Evolutionary conservation across 2,329 filamentous ascomycete species (phyloP).

Genomic region (Talaromyces amestolkiae): DNA sequence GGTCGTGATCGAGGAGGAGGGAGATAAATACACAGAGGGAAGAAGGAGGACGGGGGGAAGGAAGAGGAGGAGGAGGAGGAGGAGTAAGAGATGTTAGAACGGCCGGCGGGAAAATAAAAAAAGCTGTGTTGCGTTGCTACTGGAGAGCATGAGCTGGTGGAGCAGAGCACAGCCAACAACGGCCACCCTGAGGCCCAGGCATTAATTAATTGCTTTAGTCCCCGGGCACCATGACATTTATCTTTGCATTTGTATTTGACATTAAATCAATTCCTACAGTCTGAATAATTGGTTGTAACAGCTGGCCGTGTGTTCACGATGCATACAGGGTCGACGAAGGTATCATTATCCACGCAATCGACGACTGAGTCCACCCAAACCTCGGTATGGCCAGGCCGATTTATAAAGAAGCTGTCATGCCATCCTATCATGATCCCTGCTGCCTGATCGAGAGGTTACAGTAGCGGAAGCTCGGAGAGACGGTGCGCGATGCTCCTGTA

Average conservation of each 20-base stretch:
- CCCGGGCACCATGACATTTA: not conserved
- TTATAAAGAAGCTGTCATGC: not conserved
- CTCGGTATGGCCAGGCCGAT: not conserved
- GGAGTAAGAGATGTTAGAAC: conserved; percentile 18
- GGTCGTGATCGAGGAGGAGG: conserved; percentile 18
- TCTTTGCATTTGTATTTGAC: not conserved
- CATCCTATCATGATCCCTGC: conserved; percentile 12
- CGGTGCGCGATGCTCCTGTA: not conserved
- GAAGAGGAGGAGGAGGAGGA: conserved; percentile 18
- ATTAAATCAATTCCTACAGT: not conserved
- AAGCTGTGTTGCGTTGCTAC: conserved; percentile 20
- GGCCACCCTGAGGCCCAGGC: conserved; percentile 7
- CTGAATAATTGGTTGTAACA: not conserved
- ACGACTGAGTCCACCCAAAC: not conserved
- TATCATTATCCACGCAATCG: not conserved
- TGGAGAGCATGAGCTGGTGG: conserved; percentile 27
- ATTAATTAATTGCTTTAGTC: conserved; percentile 15
- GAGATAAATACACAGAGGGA: conserved; percentile 18
- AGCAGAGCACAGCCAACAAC: conserved; percentile 26
- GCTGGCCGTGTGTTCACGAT: not conserved
- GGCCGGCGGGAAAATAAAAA: conserved; percentile 23
- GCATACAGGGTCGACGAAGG: not conserved
- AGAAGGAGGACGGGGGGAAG: conserved; percentile 18
- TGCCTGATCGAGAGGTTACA: conserved; percentile 6
- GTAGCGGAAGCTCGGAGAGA: conserved; percentile 8